Percentiles rank a stretch among this genome's conserved stretches.
These are phyloP conservation scores for Pseudocohnilembus persalinus DNA, from an alignment of 169 alveolate species.

Conservation along the genomic window DNA sequence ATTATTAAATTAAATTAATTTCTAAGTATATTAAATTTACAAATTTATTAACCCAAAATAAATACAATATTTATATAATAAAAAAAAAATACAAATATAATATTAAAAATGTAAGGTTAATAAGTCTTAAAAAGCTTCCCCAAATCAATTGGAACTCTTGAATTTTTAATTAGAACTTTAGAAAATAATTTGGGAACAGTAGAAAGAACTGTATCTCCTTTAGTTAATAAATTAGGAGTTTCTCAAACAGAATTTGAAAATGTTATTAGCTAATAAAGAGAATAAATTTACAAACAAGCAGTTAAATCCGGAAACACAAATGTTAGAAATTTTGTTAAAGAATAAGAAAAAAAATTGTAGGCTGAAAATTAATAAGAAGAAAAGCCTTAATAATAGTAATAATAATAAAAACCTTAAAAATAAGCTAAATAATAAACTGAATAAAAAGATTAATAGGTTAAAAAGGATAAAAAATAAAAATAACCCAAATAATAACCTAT, in stretches of 20 bases:
- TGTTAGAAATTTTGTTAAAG: not conserved
- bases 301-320: not conserved
- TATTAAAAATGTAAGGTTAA: not conserved
- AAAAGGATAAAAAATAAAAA: too few species aligned
- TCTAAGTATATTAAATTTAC: too few species aligned
- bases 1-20: too few species aligned
- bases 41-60: too few species aligned
- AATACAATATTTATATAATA: too few species aligned
- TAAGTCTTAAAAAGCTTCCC: not conserved
- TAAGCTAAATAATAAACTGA: not conserved
- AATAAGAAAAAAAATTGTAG: conserved; percentile 5
- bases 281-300: not conserved
- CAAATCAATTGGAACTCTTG: conserved; percentile 15
- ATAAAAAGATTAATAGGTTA: not conserved
- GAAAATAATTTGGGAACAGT: conserved; percentile 25
- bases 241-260: not conserved
- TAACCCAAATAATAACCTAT: not conserved
- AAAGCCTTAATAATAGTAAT: not conserved
- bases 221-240: not conserved
- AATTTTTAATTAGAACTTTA: conserved; percentile 2
- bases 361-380: not conserved
- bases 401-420: not conserved
- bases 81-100: too few species aligned
- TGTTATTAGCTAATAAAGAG: conserved; percentile 1
- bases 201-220: conserved; percentile 3